A percentile compares a stretch with the other conserved stretches of the same genome.
phyloP scores from a whole-genome alignment of 768 basidiomycete genomes.

The Suillus weaverae region DNA sequence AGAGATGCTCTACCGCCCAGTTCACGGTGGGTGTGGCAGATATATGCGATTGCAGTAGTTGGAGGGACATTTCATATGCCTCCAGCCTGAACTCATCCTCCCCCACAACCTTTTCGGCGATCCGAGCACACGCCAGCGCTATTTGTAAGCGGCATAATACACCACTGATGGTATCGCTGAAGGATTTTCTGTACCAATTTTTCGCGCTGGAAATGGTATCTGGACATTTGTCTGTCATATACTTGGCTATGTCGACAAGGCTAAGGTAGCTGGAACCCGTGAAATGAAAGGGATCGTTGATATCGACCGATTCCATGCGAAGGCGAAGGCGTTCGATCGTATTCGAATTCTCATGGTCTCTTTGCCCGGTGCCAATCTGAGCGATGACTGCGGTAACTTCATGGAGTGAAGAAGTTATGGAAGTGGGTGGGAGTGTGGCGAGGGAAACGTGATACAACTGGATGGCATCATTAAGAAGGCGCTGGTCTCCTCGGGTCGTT shows the following conservation, averaged over 20 bases:
- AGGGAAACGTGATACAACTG: constrained; percentile 3
- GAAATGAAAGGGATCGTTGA: neutral
- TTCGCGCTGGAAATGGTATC: neutral
- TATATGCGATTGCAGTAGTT: constrained; percentile 3
- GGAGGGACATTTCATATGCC: constrained; percentile 4
- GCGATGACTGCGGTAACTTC: neutral
- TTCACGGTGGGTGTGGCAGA: neutral
- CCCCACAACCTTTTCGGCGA: neutral
- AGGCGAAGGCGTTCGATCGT: neutral
- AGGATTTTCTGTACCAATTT: neutral
- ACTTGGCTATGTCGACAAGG: neutral
- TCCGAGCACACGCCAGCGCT: neutral
- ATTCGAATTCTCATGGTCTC: neutral
- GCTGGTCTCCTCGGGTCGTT: neutral
- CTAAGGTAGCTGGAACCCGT: neutral
- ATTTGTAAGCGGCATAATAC: neutral
- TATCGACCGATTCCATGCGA: neutral
- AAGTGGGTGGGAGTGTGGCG: neutral
- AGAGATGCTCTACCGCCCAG: constrained; percentile 1
- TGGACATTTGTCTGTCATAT: neutral
- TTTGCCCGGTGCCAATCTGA: neutral
- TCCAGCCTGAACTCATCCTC: neutral
- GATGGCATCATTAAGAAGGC: neutral
- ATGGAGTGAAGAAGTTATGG: neutral
- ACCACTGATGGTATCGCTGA: neutral